Evolutionary conservation across 2,329 filamentous ascomycete species (phyloP), one percentile per base, ranked within the genome.

Genomic region (Penicillium sp.): DNA sequence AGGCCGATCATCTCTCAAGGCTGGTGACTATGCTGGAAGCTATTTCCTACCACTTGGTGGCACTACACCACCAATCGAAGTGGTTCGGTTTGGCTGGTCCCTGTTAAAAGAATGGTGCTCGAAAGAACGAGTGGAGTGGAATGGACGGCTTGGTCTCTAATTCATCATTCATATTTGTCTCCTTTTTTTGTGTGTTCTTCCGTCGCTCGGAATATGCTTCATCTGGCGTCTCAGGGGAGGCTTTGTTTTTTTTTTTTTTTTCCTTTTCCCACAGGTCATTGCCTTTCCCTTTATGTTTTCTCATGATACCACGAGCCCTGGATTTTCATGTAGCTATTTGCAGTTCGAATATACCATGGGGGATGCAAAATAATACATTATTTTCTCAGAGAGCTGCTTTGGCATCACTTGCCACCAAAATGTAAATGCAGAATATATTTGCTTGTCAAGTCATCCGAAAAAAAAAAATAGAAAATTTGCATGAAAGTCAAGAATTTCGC

Each of bases 81-180:
- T 76, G 10, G 75, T 78, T 10, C 70, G 75, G 5, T 80, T 80
- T 62, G 76, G 75, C 9, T 71, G 72, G 60, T 67, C 68, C n/a
- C 68, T 81, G 41, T 61, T 83, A 58, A 70, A 69, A 19, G 77
- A 80, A 57, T 82, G 78, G 76, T 76, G 75, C 46, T 66, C 69
- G 51, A 78, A 73, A 53, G 77, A 82, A 68, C 72, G 71, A 15
- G 68, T 81, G 16, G 71, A 75, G 10, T 81, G 76, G 77, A 71
- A 71, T 56, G 71, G 72, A 44, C 72, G 72, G 45, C 68, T 78
- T 52, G 70, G 67, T 58, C 65, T 78, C 63, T 79, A 67, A 72
- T 43, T 51, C 51, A 25, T 47, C 16, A 55, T 36, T 55, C 34
- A 47, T 38, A 16, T 43, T 55, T 25, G 11, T 44, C 27, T n/a